Evolutionary conservation across 2,329 filamentous ascomycete genomes (phyloP).

Genomic region (Coleophoma crateriformis): DNA sequence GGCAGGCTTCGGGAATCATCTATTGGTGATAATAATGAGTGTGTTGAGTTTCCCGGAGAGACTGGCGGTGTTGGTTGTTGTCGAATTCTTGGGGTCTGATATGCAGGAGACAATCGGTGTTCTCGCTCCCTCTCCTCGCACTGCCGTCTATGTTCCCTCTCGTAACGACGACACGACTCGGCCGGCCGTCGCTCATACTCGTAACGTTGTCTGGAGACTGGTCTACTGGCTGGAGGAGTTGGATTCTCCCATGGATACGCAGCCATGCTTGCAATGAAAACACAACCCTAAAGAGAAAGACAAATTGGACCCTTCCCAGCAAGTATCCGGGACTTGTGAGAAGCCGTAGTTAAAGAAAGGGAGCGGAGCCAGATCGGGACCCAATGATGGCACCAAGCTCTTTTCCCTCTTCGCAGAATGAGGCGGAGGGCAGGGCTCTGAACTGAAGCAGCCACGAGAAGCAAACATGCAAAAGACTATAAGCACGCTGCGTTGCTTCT

Average conservation of each 20-base stretch:
- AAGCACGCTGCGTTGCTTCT: no score
- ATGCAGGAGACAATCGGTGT: conserved; percentile 8
- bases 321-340: background rate
- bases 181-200: conserved; percentile 4
- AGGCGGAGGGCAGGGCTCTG: background rate
- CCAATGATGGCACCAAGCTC: background rate
- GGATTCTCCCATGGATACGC: conserved; percentile 9
- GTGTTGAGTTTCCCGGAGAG: conserved; percentile 5
- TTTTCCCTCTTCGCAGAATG: background rate
- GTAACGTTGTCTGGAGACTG: conserved; percentile 10
- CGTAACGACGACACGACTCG: background rate
- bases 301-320: background rate
- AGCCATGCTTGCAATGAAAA: conserved; percentile 12
- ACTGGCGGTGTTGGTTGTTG: conserved; percentile 8
- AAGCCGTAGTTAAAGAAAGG: background rate
- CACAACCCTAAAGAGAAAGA: conserved; percentile 1
- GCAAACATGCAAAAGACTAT: no score
- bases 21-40: conserved; percentile 1
- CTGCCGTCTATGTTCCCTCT: conserved; percentile 8
- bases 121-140: conserved; percentile 5
- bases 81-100: conserved; percentile 4
- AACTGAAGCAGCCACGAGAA: no score
- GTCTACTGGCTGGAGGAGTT: conserved; percentile 11
- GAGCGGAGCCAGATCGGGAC: background rate
- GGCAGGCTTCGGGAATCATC: conserved; percentile 9